phyloP scores from a whole-genome alignment of 148 eudicot genomes.

The Nepenthes gracilis region DNA sequence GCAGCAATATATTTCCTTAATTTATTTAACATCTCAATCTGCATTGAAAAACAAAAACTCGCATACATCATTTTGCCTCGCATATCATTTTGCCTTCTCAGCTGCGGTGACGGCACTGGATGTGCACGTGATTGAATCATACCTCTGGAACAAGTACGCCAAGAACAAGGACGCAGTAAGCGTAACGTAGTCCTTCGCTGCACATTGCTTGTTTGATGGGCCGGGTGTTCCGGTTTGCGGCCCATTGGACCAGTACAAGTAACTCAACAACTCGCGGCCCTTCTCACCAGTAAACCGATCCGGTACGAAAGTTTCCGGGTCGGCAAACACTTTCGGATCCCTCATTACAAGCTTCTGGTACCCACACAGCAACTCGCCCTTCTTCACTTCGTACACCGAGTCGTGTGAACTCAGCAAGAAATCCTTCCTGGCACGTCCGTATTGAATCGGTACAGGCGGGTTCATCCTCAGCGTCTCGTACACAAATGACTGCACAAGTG shows the following conservation, averaged over 20 bases:
- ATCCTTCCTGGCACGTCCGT: constrained; percentile 68
- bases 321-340: constrained; percentile 57
- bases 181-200: constrained; percentile 51
- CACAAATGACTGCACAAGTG: constrained; percentile 56
- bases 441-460: constrained; percentile 79
- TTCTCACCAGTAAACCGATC: constrained; percentile 47
- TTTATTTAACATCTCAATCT: too few species aligned
- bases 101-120: constrained; percentile 35
- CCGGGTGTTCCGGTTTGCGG: constrained; percentile 51
- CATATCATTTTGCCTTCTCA: constrained; percentile 18
- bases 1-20: too few species aligned
- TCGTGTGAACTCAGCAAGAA: constrained; percentile 49
- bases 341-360: constrained; percentile 63
- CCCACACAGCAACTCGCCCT: constrained; percentile 85
- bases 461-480: constrained; percentile 58
- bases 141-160: constrained; percentile 56
- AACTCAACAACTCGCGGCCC: constrained; percentile 41
- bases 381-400: constrained; percentile 49
- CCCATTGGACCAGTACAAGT: constrained; percentile 88
- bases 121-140: constrained; percentile 41
- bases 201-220: constrained; percentile 69
- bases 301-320: constrained; percentile 46
- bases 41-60: too few species aligned
- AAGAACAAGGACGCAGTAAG: constrained; percentile 52
- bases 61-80: too few species aligned